These are phyloP conservation scores for Hypoxylon sp. DNA, from an alignment of 2,329 filamentous ascomycete species.

Conservation along the genomic window DNA sequence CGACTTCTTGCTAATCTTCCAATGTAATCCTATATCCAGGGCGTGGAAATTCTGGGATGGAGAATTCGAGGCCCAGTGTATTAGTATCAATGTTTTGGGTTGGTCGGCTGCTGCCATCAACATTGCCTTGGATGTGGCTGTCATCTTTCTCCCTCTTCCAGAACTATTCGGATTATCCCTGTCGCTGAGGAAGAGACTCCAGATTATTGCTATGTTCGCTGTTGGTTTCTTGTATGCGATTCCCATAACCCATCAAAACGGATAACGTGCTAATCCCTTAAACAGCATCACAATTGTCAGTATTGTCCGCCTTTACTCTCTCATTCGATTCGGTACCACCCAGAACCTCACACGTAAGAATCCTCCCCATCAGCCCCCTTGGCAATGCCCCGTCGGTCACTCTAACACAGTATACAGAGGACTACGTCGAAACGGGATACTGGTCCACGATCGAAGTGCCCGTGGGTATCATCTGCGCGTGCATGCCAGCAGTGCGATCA, in stretches of 20 bases:
- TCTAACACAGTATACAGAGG: slow-evolving; percentile 44
- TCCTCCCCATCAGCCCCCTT: slow-evolving; percentile 14
- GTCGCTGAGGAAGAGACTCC: slow-evolving; percentile 53
- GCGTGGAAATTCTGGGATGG: slow-evolving; percentile 56
- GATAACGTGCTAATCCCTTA: slow-evolving; percentile 23
- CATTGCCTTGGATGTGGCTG: slow-evolving; percentile 52
- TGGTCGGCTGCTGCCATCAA: slow-evolving; percentile 55
- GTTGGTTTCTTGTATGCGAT: slow-evolving; percentile 54
- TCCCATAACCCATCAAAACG: neutral
- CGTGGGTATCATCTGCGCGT: slow-evolving; percentile 54
- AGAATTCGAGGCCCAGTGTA: slow-evolving; percentile 52
- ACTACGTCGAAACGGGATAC: slow-evolving; percentile 52
- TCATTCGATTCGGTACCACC: slow-evolving; percentile 50
- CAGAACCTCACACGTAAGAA: slow-evolving; percentile 50
- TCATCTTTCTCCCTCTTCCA: slow-evolving; percentile 54
- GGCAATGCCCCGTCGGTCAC: neutral
- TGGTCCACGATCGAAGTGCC: slow-evolving; percentile 56
- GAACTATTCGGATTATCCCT: slow-evolving; percentile 50
- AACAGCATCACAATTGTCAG: slow-evolving; percentile 52
- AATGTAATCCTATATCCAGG: slow-evolving; percentile 52
- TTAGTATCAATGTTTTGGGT: slow-evolving; percentile 53
- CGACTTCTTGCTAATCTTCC: slow-evolving; percentile 51
- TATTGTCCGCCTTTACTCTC: slow-evolving; percentile 50
- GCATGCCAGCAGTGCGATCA: slow-evolving; percentile 54
- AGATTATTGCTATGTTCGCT: slow-evolving; percentile 56